phyloP scores from a whole-genome alignment of 2,329 filamentous ascomycete species.

The Fusarium pseudoanthophilum region DNA sequence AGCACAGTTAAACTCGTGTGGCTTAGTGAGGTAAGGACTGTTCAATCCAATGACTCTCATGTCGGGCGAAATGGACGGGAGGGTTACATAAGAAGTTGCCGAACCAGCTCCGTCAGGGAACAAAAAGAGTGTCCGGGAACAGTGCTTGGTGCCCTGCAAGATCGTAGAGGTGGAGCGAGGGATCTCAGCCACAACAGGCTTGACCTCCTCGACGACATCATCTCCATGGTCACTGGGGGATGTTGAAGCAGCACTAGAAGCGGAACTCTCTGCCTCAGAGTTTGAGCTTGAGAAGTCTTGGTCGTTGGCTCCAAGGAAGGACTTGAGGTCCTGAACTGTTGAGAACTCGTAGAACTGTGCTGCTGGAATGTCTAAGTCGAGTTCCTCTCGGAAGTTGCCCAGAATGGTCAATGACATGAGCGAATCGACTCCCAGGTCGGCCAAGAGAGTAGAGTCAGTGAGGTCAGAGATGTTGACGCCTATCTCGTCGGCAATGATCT shows the following conservation, averaged over 20 bases:
- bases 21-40: neutral
- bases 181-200: neutral
- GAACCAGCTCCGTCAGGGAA: neutral
- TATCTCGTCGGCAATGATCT: slow-evolving; percentile 54
- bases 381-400: slow-evolving; percentile 64
- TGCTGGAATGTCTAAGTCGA: slow-evolving; percentile 52
- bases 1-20: neutral
- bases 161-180: neutral
- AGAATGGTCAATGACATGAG: slow-evolving; percentile 67
- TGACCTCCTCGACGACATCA: neutral
- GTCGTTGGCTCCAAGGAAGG: neutral
- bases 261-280: neutral
- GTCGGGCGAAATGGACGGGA: neutral
- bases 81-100: neutral
- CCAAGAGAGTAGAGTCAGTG: slow-evolving; percentile 59
- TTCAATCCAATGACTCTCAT: neutral
- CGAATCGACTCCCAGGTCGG: slow-evolving; percentile 69
- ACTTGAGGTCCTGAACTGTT: neutral
- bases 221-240: neutral
- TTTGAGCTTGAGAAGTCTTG: neutral
- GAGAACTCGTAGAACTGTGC: neutral
- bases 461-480: slow-evolving; percentile 75
- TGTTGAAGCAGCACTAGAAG: neutral
- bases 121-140: neutral
- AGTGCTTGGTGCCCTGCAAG: neutral